Base-by-base conservation (phyloP, 495 filamentous ascomycete species). In the Hyaloscypha hepaticicola region DNA sequence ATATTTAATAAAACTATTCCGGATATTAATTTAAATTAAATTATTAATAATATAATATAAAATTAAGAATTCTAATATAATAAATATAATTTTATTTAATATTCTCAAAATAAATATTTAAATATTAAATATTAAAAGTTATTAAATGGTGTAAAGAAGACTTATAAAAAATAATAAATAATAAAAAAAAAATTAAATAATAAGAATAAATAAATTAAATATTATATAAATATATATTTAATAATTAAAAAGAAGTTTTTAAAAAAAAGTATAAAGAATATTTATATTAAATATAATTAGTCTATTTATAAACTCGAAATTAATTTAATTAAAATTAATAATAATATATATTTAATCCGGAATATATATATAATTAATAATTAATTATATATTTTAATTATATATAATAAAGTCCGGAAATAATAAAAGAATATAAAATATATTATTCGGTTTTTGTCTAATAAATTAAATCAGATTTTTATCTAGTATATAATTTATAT, bases 351-450 rank as follows among this genome's bases (percentile, higher is more conserved):
- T 38, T 63, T 50, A 16, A 28, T 25, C 33, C 60, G 60, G 28
- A 63, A 63, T 33, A 63, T 63, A 7, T 55, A 33, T 11, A 25
- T 63, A 1, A 53, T 63, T 16, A 63, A 63, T 41, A 27, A 49
- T 1, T 25, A 49, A 22, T 19, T 61, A 5, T 49, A 4, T 29
- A 21, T 61, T 26, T 29, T 61, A 7, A 61, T 34, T 5, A 61
- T 33, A 3, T 33, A 33, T 3, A 3, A 33, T 3, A 33, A 33
- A 12, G 31, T 12, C 31, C 31, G 31, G 31, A 33, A 33, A 33
- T 3, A 3, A 12, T 12, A 12, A 33, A 12, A 3, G 31, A 33
- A 33, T 3, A 33, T 12, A 12, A 12, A 33, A 33, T 33, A 33
- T 33, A 33, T 33, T 33, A 3, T 33, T 12, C 31, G 31, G 31